A percentile compares a stretch with the other conserved stretches of the same genome.
phyloP scores from a whole-genome alignment of 345 rosid genomes.

The Lepidium africanum region DNA sequence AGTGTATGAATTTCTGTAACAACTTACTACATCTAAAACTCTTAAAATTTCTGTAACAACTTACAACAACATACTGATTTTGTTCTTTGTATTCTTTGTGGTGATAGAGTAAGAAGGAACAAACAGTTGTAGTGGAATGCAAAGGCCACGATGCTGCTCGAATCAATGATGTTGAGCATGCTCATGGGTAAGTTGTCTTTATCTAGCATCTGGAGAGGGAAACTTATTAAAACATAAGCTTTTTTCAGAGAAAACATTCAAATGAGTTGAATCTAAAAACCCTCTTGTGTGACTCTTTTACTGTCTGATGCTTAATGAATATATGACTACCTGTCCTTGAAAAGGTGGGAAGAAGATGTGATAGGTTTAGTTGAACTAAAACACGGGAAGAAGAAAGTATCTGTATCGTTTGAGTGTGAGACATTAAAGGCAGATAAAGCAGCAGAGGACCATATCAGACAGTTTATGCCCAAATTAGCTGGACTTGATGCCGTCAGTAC shows the following conservation, averaged over 20 bases:
- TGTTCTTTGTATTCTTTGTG: background rate
- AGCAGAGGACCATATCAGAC: constrained; percentile 80
- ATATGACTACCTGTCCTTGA: background rate
- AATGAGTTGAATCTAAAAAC: background rate
- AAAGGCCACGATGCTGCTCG: constrained; percentile 95
- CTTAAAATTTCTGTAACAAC: background rate
- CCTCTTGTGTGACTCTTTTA: background rate
- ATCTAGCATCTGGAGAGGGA: background rate
- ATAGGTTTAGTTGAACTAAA: constrained; percentile 59
- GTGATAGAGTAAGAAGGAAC: constrained; percentile 64
- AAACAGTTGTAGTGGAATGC: constrained; percentile 69
- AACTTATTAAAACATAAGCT: background rate
- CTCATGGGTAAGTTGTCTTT: constrained; percentile 60
- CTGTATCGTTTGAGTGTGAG: constrained; percentile 72
- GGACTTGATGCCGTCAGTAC: constrained; percentile 85
- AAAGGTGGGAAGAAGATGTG: constrained; percentile 81
- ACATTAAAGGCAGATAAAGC: constrained; percentile 85
- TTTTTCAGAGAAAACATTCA: background rate
- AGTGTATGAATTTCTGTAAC: constrained; percentile 27
- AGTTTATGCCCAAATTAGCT: constrained; percentile 79
- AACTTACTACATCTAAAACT: too few species aligned
- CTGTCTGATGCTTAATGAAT: background rate
- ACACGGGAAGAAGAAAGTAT: constrained; percentile 55
- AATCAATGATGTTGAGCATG: constrained; percentile 61
- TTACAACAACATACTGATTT: background rate